Percentiles rank a stretch among this genome's conserved stretches.
phyloP scores from a whole-genome alignment of 306 rosid genomes.

The Fagus sylvatica region DNA sequence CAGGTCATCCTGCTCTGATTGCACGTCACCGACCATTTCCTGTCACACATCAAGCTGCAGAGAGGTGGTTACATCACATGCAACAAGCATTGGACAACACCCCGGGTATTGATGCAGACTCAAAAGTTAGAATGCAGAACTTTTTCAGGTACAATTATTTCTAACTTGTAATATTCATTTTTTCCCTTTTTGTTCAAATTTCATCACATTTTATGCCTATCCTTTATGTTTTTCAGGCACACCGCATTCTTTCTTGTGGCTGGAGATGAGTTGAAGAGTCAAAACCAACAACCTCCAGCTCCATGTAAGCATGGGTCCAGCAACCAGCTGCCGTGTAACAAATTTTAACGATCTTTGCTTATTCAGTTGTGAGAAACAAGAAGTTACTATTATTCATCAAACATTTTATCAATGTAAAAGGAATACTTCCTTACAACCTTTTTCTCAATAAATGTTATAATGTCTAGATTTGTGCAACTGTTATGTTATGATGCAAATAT shows the following conservation, averaged over 20 bases:
- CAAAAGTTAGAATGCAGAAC: slow-evolving; percentile 62
- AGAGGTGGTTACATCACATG: slow-evolving; percentile 91
- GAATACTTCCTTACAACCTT: background rate
- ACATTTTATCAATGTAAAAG: background rate
- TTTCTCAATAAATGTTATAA: background rate
- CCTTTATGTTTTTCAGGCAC: slow-evolving; percentile 50
- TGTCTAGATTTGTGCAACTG: background rate
- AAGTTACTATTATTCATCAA: slow-evolving; percentile 10
- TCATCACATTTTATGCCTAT: background rate
- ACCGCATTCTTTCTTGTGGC: slow-evolving; percentile 91
- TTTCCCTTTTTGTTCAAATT: background rate
- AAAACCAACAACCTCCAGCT: slow-evolving; percentile 35
- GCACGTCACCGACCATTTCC: slow-evolving; percentile 82
- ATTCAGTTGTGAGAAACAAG: background rate
- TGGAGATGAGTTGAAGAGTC: slow-evolving; percentile 67
- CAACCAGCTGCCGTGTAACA: slow-evolving; percentile 34
- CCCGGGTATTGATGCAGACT: slow-evolving; percentile 62
- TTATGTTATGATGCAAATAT: background rate
- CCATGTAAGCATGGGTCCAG: slow-evolving; percentile 53
- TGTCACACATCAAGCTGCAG: slow-evolving; percentile 69
- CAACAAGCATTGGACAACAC: slow-evolving; percentile 65
- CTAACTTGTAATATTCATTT: background rate
- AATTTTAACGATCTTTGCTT: slow-evolving; percentile 14
- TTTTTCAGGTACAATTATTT: slow-evolving; percentile 62
- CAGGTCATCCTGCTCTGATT: slow-evolving; percentile 94